Conservation (phyloP, 306 rosid species). For the Cucurbita ficifolia region DNA sequence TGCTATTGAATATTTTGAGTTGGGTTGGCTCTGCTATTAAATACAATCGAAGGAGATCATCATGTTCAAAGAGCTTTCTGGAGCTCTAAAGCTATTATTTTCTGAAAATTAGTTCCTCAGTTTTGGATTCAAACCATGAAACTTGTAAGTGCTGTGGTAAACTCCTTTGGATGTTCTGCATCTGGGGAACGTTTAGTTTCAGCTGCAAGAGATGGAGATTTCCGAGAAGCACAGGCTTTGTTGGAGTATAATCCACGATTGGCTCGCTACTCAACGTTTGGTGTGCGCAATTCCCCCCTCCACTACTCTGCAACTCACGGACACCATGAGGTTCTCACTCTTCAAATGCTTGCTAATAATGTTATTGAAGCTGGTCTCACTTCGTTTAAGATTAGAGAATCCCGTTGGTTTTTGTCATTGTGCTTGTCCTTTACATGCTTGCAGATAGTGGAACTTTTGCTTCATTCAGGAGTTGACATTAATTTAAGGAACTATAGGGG, state of each 20-base stretch:
- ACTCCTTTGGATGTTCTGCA: slow-evolving; percentile 98
- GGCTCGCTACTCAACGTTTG: slow-evolving; percentile 83
- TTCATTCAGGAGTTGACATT: slow-evolving; percentile 92
- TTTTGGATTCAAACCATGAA: slow-evolving; percentile 21
- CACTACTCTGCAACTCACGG: slow-evolving; percentile 99
- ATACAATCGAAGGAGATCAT: background rate
- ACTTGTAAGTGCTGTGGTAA: slow-evolving; percentile 63
- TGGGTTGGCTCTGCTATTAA: background rate
- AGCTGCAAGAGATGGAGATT: slow-evolving; percentile 96
- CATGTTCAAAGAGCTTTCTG: background rate
- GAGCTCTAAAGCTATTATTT: background rate
- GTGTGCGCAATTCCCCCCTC: slow-evolving; percentile 92
- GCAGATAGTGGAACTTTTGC: slow-evolving; percentile 72
- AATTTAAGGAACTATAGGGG: slow-evolving; percentile 91
- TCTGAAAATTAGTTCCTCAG: background rate
- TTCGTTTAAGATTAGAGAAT: background rate
- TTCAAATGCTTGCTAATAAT: slow-evolving; percentile 7
- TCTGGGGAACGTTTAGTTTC: slow-evolving; percentile 93
- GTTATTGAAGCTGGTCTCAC: background rate
- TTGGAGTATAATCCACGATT: slow-evolving; percentile 86
- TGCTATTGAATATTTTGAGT: background rate
- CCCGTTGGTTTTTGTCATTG: background rate
- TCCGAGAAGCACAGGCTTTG: slow-evolving; percentile 93
- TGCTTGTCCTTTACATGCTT: slow-evolving; percentile 8
- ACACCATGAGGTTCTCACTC: slow-evolving; percentile 72